Evolutionary conservation across 1,284 basidiomycete species (phyloP), one percentile per base, ranked within the genome.

Genomic region (Fomitopsis schrenkii): DNA sequence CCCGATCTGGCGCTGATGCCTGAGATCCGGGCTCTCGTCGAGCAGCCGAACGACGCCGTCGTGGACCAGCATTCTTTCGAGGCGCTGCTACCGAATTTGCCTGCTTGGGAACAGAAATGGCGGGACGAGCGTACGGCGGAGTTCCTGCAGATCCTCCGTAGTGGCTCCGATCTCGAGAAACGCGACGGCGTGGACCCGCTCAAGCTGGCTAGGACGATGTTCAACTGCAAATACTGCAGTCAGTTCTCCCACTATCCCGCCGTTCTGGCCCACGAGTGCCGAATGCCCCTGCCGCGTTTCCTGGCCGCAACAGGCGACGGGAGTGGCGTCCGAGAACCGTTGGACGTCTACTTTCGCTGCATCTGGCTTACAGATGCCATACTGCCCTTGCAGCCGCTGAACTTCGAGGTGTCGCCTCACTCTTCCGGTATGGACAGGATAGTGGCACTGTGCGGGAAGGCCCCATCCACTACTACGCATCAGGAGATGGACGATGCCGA

Each of bases 401-500:
- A 22, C 26, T 7, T 50, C 28, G 48, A 50, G 19, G 19, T 50
- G 15, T 26, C 3, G 30, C 48, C 48, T 5, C 10, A 4, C 15
- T 26, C 28, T 33, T 8, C 28, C 2, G 28, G 15, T 30, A 45
- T 19, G 3, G 42, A 22, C 17, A 57, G 4, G 38, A n/a, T 61
- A 10, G 22, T 61, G 7, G 8, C 14, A 33, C 33, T 22, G 8
- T 58, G 56, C 52, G 57, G 60, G 15, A 62, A 53, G 44, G 57
- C 52, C n/a, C 60, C 38, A 15, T 22, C n/a, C 9, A 22, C 30
- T 5, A 46, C 56, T 14, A 59, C 57, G 5, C 15, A 12, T 22
- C 2, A 55, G 33, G 60, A 58, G 41, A 62, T 62, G 60, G 57
- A 62, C n/a, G 35, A 42, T 10, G 14, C 38, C 12, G 38, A 40